phyloP scores from a whole-genome alignment of 2,329 filamentous ascomycete species.

The Hypomyces perniciosus region DNA sequence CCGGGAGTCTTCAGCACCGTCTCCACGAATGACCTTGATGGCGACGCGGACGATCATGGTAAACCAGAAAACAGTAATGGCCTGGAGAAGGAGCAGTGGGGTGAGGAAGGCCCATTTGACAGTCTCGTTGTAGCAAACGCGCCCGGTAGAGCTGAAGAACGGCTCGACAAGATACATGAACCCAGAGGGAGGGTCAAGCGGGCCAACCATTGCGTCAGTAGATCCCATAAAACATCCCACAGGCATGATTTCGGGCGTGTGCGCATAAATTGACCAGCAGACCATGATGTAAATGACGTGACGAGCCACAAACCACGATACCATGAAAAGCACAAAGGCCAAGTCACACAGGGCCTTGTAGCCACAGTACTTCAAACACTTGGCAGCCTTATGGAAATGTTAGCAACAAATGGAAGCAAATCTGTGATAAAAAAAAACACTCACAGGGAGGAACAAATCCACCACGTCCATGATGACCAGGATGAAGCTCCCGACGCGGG shows the following conservation, averaged over 20 bases:
- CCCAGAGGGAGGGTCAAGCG: conserved; percentile 44
- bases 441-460: conserved; percentile 79
- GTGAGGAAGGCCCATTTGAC: conserved; percentile 73
- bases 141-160: conserved; percentile 63
- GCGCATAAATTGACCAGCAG: conserved; percentile 73
- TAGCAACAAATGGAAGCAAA: background rate
- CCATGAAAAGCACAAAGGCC: conserved; percentile 78
- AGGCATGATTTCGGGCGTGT: conserved; percentile 56
- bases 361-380: conserved; percentile 86
- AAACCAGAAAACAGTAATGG: conserved; percentile 82
- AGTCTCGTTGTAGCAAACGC: conserved; percentile 71
- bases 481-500: conserved; percentile 81
- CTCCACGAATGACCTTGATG: conserved; percentile 69
- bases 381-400: conserved; percentile 58
- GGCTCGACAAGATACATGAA: conserved; percentile 65
- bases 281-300: conserved; percentile 75
- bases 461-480: conserved; percentile 91
- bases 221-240: conserved; percentile 66
- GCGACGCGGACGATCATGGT: conserved; percentile 81
- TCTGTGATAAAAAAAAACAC: conserved; percentile 24
- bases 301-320: conserved; percentile 76
- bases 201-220: conserved; percentile 48
- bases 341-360: conserved; percentile 72
- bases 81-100: conserved; percentile 71
- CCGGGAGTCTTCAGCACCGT: conserved; percentile 74